Evolutionary conservation across 345 rosid species (phyloP).

Genomic region (Camelina hispida): DNA sequence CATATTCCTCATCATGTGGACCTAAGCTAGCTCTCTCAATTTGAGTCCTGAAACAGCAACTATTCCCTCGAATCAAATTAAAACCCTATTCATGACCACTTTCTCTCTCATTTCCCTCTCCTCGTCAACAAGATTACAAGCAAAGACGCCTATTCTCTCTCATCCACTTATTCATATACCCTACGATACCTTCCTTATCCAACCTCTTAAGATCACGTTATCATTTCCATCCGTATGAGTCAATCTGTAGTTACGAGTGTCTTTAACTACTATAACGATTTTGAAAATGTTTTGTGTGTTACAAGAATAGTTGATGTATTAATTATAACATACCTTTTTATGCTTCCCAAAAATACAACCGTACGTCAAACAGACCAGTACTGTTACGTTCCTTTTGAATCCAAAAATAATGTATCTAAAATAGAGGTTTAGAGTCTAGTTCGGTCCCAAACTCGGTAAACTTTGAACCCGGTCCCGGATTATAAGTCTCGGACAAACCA

Average conservation of each 20-base stretch:
- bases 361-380: too few relatives aligned
- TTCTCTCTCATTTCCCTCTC: slow-evolving; percentile 36
- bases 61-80: slow-evolving; percentile 30
- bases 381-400: too few relatives aligned
- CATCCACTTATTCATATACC: slow-evolving; percentile 43
- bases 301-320: background rate
- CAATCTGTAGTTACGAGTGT: background rate
- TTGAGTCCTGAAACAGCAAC: slow-evolving; percentile 44
- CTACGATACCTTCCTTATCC: slow-evolving; percentile 32
- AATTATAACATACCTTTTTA: slow-evolving; percentile 1
- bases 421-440: too few relatives aligned
- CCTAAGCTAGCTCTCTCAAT: slow-evolving; percentile 20
- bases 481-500: too few relatives aligned
- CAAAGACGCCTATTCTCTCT: slow-evolving; percentile 37
- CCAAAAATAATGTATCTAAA: too few relatives aligned
- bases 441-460: too few relatives aligned
- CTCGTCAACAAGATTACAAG: slow-evolving; percentile 38
- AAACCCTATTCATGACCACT: slow-evolving; percentile 37
- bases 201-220: slow-evolving; percentile 10
- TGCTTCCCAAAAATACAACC: too few relatives aligned
- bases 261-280: background rate
- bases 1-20: slow-evolving; percentile 39
- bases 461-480: too few relatives aligned
- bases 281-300: background rate
- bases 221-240: background rate